phyloP scores from a whole-genome alignment of 768 basidiomycete genomes.

The Podaxis mareebaensis region DNA sequence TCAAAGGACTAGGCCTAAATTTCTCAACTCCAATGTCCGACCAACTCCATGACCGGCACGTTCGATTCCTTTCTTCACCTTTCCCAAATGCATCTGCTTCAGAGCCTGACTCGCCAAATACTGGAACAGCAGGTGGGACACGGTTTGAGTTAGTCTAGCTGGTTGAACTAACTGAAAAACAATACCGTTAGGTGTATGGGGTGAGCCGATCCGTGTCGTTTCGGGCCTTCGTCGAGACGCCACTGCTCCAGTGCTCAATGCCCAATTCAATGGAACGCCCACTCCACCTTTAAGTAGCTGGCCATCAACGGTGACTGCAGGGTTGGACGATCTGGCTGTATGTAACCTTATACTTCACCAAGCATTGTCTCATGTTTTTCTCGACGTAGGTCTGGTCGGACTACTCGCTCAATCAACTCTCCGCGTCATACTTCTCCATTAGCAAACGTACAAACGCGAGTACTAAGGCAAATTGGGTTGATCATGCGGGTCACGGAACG shows the following conservation, averaged over 20 bases:
- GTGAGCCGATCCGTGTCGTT: constrained; percentile 36
- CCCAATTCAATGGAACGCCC: constrained; percentile 35
- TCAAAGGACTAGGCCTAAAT: constrained; percentile 36
- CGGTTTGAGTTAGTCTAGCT: not conserved
- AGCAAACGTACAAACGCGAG: constrained; percentile 29
- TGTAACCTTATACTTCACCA: not conserved
- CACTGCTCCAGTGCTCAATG: constrained; percentile 34
- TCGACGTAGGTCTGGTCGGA: constrained; percentile 29
- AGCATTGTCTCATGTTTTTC: not conserved
- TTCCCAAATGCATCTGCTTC: constrained; percentile 20
- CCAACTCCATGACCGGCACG: constrained; percentile 34
- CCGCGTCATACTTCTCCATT: constrained; percentile 30
- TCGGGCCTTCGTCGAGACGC: constrained; percentile 40
- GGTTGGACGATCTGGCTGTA: constrained; percentile 32
- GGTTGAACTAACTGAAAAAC: not conserved
- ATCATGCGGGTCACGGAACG: constrained; percentile 33
- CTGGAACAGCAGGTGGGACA: constrained; percentile 5
- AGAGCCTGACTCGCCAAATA: not conserved
- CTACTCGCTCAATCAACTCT: constrained; percentile 37
- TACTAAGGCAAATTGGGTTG: constrained; percentile 29
- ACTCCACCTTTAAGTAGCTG: constrained; percentile 35
- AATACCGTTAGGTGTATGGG: constrained; percentile 30
- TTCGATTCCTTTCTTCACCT: constrained; percentile 30
- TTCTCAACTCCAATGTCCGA: constrained; percentile 36
- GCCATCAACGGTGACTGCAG: constrained; percentile 34